Conservation (phyloP, 176 grass and related monocot species). For the Eragrostis curvula region DNA sequence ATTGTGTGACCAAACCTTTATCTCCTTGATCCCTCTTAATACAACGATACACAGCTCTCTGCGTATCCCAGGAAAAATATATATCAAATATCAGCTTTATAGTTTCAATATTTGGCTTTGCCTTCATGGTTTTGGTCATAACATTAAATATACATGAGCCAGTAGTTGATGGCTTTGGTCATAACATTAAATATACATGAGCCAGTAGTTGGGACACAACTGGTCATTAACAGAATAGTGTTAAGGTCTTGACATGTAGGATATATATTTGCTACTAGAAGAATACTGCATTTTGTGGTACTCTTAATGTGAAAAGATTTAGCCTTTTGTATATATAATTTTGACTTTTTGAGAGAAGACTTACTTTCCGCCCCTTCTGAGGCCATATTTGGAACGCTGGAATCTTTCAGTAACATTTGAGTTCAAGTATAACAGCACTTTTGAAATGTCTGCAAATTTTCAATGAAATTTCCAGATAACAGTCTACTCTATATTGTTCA, state of each 20-base stretch:
- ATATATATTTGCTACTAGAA: constrained; percentile 23
- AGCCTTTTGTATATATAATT: not conserved
- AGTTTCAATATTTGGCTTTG: not conserved
- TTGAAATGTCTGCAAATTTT: not conserved
- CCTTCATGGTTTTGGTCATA: not conserved
- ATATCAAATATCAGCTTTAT: constrained; percentile 4
- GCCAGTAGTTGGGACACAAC: not conserved
- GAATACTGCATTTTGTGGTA: not conserved
- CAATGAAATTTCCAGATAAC: not conserved
- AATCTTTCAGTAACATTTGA: not conserved
- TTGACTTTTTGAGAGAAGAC: not conserved
- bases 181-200: not conserved
- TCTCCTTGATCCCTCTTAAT: too few species aligned
- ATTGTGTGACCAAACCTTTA: too few species aligned
- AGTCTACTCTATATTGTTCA: not conserved
- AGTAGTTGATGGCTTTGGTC: not conserved
- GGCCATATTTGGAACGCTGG: not conserved
- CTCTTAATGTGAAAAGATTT: not conserved
- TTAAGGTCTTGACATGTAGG: not conserved
- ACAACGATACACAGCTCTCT: too few species aligned
- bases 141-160: not conserved
- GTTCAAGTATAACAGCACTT: not conserved
- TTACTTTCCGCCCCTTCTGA: not conserved
- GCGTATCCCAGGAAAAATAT: too few species aligned
- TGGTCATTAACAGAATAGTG: not conserved